Conservation (phyloP, 1,139 yeast species). For the Chernovozyma aurita region DNA sequence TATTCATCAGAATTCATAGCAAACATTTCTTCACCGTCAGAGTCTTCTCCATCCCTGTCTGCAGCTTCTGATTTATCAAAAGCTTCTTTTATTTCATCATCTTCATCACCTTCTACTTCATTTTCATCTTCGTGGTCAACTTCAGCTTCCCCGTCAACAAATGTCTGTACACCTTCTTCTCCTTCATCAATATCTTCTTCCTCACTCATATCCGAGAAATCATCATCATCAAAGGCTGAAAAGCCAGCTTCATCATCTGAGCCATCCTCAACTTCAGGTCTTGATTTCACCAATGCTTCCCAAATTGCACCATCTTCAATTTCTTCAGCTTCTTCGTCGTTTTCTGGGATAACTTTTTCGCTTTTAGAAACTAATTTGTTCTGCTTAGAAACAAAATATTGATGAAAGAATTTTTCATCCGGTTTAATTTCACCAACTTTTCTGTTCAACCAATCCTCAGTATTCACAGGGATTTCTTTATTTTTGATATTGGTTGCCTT, state of each 20-base stretch:
- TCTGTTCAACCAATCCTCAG: slow-evolving; percentile 76
- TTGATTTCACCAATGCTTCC: slow-evolving; percentile 82
- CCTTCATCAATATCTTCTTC: slow-evolving; percentile 25
- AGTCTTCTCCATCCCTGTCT: slow-evolving; percentile 17
- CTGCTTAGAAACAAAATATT: slow-evolving; percentile 70
- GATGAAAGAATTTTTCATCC: slow-evolving; percentile 86
- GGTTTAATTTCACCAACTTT: slow-evolving; percentile 68
- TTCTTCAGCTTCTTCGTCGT: slow-evolving; percentile 46
- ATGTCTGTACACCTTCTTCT: slow-evolving; percentile 6
- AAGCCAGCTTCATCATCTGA: slow-evolving; percentile 44
- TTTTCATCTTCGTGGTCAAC: slow-evolving; percentile 11
- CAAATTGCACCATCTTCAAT: slow-evolving; percentile 79
- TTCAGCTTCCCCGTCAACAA: slow-evolving; percentile 10
- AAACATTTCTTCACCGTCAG: slow-evolving; percentile 22
- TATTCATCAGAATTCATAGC: slow-evolving; percentile 34
- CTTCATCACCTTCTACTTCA: slow-evolving; percentile 17
- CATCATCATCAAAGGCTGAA: slow-evolving; percentile 47
- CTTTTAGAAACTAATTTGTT: slow-evolving; percentile 38
- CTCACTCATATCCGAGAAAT: slow-evolving; percentile 28
- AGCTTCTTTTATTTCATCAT: slow-evolving; percentile 13
- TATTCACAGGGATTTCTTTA: slow-evolving; percentile 63
- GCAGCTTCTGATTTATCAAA: slow-evolving; percentile 9
- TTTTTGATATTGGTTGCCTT: slow-evolving; percentile 51
- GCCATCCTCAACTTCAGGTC: slow-evolving; percentile 70
- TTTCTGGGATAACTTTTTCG: slow-evolving; percentile 22